A percentile compares a stretch with the other conserved stretches of the same genome.
Evolutionary conservation across 2,329 filamentous ascomycete species (phyloP).

Genomic region (Penicillium occitanis): DNA sequence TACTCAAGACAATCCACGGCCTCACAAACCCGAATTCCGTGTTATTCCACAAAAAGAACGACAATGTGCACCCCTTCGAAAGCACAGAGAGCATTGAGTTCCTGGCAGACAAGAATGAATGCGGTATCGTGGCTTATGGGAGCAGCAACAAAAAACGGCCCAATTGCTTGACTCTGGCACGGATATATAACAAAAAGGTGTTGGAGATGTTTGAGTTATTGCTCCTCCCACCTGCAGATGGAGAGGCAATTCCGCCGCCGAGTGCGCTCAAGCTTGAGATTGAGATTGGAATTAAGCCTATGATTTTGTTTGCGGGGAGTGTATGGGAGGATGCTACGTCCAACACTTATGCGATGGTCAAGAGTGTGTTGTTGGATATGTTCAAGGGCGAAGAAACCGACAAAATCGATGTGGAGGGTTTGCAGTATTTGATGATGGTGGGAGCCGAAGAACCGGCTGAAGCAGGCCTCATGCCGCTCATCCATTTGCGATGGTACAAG

Average conservation of each 20-base stretch:
- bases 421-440: conserved; percentile 86
- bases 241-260: conserved; percentile 36
- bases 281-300: conserved; percentile 78
- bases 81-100: conserved; percentile 86
- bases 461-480: conserved; percentile 39
- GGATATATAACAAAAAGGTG: conserved; percentile 81
- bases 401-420: conserved; percentile 89
- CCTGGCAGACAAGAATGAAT: conserved; percentile 95
- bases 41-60: conserved; percentile 96
- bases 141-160: conserved; percentile 92
- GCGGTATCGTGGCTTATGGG: conserved; percentile 79
- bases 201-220: conserved; percentile 93
- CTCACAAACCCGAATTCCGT: conserved; percentile 81
- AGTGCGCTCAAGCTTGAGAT: conserved; percentile 61
- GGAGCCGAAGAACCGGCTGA: conserved; percentile 65
- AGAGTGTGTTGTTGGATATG: conserved; percentile 84
- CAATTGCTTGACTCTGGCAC: conserved; percentile 77
- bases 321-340: conserved; percentile 79
- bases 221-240: conserved; percentile 68
- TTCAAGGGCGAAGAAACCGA: conserved; percentile 79
- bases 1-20: conserved; percentile 78
- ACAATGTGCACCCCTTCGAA: conserved; percentile 85
- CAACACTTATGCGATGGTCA: conserved; percentile 79
- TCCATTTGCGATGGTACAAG: conserved; percentile 76
- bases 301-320: conserved; percentile 87